Percentiles rank a stretch among this genome's conserved stretches.
Evolutionary conservation across 805 yeast genomes (phyloP).

Genomic region (Saturnispora galanensis): DNA sequence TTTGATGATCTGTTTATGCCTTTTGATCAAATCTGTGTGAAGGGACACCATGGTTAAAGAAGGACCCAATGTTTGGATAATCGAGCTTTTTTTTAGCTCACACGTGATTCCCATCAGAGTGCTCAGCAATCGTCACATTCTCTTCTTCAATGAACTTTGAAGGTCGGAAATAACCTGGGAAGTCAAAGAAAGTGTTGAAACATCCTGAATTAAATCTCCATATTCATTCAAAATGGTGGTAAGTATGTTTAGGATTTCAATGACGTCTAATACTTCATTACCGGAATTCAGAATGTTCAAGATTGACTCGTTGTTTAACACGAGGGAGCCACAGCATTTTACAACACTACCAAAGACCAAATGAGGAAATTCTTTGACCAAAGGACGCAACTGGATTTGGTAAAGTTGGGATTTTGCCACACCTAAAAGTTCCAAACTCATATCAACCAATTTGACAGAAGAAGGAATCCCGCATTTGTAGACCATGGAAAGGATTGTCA

Average conservation of each 20-base stretch:
- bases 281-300: not conserved
- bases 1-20: constrained; percentile 10
- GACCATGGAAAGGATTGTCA: constrained; percentile 49
- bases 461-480: constrained; percentile 51
- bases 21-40: constrained; percentile 9
- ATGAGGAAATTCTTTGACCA: constrained; percentile 9
- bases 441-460: constrained; percentile 38
- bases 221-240: constrained; percentile 5
- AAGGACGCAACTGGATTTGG: not conserved
- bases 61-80: not conserved
- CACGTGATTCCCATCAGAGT: too few relatives aligned
- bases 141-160: not conserved
- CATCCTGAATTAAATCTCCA: not conserved
- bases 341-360: constrained; percentile 9
- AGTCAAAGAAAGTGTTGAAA: not conserved
- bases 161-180: not conserved
- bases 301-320: constrained; percentile 8
- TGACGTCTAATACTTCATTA: not conserved
- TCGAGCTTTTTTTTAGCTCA: not conserved
- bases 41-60: constrained; percentile 7
- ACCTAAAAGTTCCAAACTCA: constrained; percentile 44
- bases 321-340: constrained; percentile 5
- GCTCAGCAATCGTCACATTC: not conserved
- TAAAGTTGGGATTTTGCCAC: constrained; percentile 17
- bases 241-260: not conserved